Evolutionary conservation across 2,329 filamentous ascomycete species (phyloP).

Genomic region (Mariannaea elegans): DNA sequence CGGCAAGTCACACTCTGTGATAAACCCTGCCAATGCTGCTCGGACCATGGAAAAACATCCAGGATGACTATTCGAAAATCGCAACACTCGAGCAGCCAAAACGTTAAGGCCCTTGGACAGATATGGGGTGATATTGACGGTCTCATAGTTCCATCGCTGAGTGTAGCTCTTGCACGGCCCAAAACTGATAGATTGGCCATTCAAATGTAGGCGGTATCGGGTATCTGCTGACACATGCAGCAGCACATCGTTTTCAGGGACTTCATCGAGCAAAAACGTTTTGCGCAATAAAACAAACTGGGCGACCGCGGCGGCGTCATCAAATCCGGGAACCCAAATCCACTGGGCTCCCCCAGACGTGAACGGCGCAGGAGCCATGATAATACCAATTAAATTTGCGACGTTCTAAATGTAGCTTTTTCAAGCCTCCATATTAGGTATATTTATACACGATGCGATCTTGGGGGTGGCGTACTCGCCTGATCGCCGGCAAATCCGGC

Average conservation of each 20-base stretch:
- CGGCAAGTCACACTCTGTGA: slow-evolving; percentile 3
- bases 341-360: slow-evolving; percentile 5
- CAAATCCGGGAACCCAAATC: slow-evolving; percentile 17
- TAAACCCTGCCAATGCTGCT: slow-evolving; percentile 5
- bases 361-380: no score
- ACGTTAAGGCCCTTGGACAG: slow-evolving; percentile 13
- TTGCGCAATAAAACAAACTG: slow-evolving; percentile 16
- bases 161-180: slow-evolving; percentile 18
- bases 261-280: slow-evolving; percentile 1
- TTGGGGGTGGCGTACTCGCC: no score
- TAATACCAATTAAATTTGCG: no score
- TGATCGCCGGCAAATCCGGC: no score
- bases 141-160: slow-evolving; percentile 16
- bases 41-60: slow-evolving; percentile 16
- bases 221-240: slow-evolving; percentile 19
- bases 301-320: slow-evolving; percentile 4
- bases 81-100: slow-evolving; percentile 10
- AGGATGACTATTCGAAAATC: slow-evolving; percentile 12
- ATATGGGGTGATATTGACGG: slow-evolving; percentile 13
- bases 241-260: neutral
- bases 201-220: slow-evolving; percentile 17
- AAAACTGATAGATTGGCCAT: slow-evolving; percentile 13
- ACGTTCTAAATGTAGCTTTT: no score
- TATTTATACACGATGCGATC: no score
- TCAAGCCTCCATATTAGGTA: no score